phyloP scores from a whole-genome alignment of 2,329 filamentous ascomycete genomes.

The Colletotrichum melonis region DNA sequence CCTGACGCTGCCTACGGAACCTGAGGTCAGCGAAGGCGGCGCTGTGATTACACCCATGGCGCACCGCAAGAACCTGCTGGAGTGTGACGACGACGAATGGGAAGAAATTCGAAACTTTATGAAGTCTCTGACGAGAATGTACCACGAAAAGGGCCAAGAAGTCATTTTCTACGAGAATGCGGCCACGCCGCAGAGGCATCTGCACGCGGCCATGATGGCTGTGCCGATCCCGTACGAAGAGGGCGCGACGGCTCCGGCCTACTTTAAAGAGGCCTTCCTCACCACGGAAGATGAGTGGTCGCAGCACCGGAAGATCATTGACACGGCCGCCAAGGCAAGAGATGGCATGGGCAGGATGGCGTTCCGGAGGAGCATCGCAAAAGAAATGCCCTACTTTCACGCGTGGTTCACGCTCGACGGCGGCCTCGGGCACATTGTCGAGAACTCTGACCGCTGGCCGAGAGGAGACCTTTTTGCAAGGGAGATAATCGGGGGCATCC shows the following conservation, averaged over 20 bases:
- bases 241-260: slow-evolving; percentile 92
- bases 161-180: slow-evolving; percentile 99
- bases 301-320: slow-evolving; percentile 94
- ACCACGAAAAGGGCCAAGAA: slow-evolving; percentile 90
- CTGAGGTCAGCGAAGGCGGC: slow-evolving; percentile 85
- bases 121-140: slow-evolving; percentile 94
- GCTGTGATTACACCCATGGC: slow-evolving; percentile 90
- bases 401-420: slow-evolving; percentile 95
- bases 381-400: slow-evolving; percentile 99
- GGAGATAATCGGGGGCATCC: slow-evolving; percentile 91
- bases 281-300: slow-evolving; percentile 92
- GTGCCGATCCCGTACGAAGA: slow-evolving; percentile 91
- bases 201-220: slow-evolving; percentile 86
- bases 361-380: slow-evolving; percentile 85
- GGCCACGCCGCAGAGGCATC: slow-evolving; percentile 79
- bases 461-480: slow-evolving; percentile 91
- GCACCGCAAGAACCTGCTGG: slow-evolving; percentile 90
- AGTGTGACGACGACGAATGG: slow-evolving; percentile 99
- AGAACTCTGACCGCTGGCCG: slow-evolving; percentile 88
- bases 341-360: slow-evolving; percentile 81
- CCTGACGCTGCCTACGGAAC: slow-evolving; percentile 88
- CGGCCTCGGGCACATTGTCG: slow-evolving; percentile 91
- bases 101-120: slow-evolving; percentile 99
- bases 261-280: slow-evolving; percentile 95
- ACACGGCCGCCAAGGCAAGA: slow-evolving; percentile 76